Conservation (phyloP, 1,284 basidiomycete species). For the Microbotryomycetes sp. region DNA sequence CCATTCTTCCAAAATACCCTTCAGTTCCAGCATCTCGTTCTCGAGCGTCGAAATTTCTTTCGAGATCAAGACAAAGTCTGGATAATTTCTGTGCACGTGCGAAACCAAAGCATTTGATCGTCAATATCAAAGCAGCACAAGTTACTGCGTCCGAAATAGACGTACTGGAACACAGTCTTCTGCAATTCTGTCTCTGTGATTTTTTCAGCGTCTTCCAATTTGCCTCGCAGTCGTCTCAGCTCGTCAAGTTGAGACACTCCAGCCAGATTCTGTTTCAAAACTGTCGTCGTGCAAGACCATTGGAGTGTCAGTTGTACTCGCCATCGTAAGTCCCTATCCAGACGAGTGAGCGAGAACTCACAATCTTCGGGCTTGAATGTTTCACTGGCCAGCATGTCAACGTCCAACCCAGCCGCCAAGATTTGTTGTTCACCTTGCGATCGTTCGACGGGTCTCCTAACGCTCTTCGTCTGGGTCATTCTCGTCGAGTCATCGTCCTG, state of each 20-base stretch:
- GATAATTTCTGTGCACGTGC: conserved; percentile 52
- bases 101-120: too few species aligned
- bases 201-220: conserved; percentile 27
- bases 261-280: conserved; percentile 26
- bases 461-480: too few species aligned
- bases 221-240: conserved; percentile 10
- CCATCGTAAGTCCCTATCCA: not conserved
- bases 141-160: not conserved
- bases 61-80: conserved; percentile 91
- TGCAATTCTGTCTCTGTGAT: conserved; percentile 30
- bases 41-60: conserved; percentile 95
- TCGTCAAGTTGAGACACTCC: conserved; percentile 24
- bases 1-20: conserved; percentile 89
- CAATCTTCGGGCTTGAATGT: conserved; percentile 33
- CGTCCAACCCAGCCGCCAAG: conserved; percentile 22
- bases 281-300: not conserved
- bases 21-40: conserved; percentile 96
- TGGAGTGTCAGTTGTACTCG: not conserved
- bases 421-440: conserved; percentile 7
- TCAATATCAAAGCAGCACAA: not conserved
- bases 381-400: conserved; percentile 28
- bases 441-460: not conserved
- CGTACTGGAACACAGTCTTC: conserved; percentile 33
- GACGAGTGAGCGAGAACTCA: conserved; percentile 9
- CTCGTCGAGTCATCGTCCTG: too few species aligned